These are phyloP conservation scores for Turnera subulata DNA, from an alignment of 345 rosid genomes.

Conservation along the genomic window DNA sequence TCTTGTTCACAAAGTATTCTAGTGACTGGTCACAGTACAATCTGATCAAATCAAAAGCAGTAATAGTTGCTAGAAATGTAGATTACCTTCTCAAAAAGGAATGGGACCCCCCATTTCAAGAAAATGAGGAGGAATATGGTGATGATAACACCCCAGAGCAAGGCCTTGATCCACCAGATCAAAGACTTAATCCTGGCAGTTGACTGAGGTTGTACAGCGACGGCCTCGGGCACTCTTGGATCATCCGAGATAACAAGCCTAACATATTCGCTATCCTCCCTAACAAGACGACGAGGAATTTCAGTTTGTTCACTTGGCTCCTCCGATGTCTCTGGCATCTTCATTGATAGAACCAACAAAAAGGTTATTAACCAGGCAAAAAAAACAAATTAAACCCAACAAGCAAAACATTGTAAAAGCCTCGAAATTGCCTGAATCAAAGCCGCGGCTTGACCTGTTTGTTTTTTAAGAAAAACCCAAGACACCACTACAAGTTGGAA, in stretches of 20 bases:
- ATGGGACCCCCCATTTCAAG: conserved; percentile 83
- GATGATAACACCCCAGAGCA: conserved; percentile 25
- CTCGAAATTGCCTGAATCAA: no score
- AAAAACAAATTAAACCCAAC: no score
- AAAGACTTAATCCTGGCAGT: conserved; percentile 21
- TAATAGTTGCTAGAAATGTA: not conserved
- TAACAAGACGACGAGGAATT: conserved; percentile 8
- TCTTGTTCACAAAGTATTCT: no score
- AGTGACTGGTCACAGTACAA: no score
- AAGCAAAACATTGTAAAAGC: no score
- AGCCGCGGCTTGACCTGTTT: no score
- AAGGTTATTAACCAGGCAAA: no score
- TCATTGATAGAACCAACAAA: not conserved
- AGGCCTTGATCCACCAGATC: conserved; percentile 66
- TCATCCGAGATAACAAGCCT: conserved; percentile 63
- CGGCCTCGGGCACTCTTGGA: conserved; percentile 27
- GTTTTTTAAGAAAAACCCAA: no score
- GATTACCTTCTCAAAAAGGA: conserved; percentile 68
- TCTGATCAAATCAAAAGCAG: no score
- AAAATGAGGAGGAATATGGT: conserved; percentile 38
- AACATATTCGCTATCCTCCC: conserved; percentile 66
- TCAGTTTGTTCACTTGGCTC: conserved; percentile 2
- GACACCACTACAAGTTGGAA: no score
- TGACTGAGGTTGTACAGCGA: conserved; percentile 26
- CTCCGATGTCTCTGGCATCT: conserved; percentile 10